Evolutionary conservation across 768 basidiomycete species (phyloP).

Genomic region (Lactarius sp.): DNA sequence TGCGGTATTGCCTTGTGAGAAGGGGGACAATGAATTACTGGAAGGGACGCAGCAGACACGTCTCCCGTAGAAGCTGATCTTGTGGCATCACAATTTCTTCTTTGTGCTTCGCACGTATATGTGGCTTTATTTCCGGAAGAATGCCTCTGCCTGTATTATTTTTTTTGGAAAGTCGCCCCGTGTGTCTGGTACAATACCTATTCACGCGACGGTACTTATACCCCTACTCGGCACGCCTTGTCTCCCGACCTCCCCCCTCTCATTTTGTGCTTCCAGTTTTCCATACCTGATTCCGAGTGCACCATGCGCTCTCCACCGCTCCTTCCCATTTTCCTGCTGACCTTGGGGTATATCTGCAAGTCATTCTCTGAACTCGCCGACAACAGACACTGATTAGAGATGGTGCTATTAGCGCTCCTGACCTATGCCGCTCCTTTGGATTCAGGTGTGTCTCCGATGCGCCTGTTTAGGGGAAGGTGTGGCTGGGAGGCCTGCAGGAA

Average conservation of each 20-base stretch:
- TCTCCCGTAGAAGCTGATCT: not conserved
- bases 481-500: not conserved
- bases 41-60: not conserved
- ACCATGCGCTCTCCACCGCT: not conserved
- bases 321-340: not conserved
- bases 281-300: not conserved
- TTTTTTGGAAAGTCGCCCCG: not conserved
- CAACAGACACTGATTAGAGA: not conserved
- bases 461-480: not conserved
- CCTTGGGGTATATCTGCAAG: slow-evolving; percentile 1
- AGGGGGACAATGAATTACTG: not conserved
- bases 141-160: not conserved
- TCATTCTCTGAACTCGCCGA: not conserved
- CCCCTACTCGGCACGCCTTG: too few relatives aligned
- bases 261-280: not conserved
- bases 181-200: not conserved
- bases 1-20: not conserved
- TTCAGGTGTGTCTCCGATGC: not conserved
- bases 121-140: not conserved
- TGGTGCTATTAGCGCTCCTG: not conserved
- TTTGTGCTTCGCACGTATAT: not conserved
- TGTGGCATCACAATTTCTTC: not conserved
- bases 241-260: not conserved
- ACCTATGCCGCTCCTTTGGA: not conserved
- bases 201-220: slow-evolving; percentile 12